Evolutionary conservation across 2,329 filamentous ascomycete genomes (phyloP).

Genomic region (Apiospora malaysiana): DNA sequence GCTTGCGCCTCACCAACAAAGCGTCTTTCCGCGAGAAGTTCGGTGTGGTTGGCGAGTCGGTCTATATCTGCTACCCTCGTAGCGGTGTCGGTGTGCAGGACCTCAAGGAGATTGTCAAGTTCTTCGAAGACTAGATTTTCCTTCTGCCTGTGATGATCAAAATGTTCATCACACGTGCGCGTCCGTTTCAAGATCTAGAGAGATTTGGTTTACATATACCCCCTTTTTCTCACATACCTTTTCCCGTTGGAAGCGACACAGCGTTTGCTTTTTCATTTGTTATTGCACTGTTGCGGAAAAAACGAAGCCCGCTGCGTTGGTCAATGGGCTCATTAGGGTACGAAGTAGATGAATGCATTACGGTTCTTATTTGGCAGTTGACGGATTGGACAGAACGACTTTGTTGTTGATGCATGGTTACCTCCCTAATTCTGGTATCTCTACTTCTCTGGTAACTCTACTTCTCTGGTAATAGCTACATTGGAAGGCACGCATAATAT

Average conservation of each 20-base stretch:
- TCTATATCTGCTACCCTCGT: slow-evolving; percentile 89
- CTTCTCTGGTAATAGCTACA: neutral
- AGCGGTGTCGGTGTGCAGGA: slow-evolving; percentile 84
- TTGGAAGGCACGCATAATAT: neutral
- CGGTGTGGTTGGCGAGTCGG: slow-evolving; percentile 80
- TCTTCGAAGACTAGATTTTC: slow-evolving; percentile 71
- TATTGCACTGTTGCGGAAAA: neutral
- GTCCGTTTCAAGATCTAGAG: neutral
- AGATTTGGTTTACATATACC: slow-evolving; percentile 17
- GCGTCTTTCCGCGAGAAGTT: slow-evolving; percentile 91
- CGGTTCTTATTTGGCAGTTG: neutral
- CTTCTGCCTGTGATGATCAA: neutral
- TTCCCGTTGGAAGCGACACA: neutral
- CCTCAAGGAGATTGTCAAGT: slow-evolving; percentile 84
- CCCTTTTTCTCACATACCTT: neutral
- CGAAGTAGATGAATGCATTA: neutral
- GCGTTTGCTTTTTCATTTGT: neutral
- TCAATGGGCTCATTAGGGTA: neutral
- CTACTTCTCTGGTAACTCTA: neutral
- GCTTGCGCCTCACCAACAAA: slow-evolving; percentile 83
- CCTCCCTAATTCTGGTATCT: neutral
- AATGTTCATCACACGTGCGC: neutral
- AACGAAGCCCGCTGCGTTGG: neutral
- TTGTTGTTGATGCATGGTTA: neutral
- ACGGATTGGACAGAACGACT: neutral